Conservation (phyloP, 1,284 basidiomycete species). For the Pseudozyma flocculosa region DNA sequence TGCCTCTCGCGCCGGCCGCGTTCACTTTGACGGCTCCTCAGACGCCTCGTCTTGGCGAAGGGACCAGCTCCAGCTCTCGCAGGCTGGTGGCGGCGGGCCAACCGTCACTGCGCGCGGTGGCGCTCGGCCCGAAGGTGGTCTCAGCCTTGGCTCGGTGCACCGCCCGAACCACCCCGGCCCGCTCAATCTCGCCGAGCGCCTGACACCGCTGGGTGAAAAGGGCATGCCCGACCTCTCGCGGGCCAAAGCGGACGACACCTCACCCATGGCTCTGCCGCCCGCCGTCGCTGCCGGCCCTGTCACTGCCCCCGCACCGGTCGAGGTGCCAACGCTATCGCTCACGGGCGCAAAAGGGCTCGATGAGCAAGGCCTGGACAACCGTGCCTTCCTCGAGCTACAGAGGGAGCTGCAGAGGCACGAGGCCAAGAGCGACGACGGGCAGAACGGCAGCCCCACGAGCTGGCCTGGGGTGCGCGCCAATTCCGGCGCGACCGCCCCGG, state of each 20-base stretch:
- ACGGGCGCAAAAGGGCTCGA: constrained; percentile 46
- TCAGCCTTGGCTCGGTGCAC: constrained; percentile 31
- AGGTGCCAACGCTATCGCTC: constrained; percentile 32
- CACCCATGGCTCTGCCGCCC: not conserved
- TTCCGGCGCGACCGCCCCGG: no score
- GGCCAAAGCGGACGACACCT: not conserved
- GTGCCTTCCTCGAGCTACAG: constrained; percentile 48
- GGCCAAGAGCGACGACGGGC: constrained; percentile 21
- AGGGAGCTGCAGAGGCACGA: constrained; percentile 47
- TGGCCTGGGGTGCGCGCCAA: constrained; percentile 9
- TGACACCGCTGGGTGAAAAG: constrained; percentile 14
- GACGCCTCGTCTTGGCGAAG: constrained; percentile 24
- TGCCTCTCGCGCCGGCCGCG: constrained; percentile 14
- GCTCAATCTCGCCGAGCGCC: constrained; percentile 41
- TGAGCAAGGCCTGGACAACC: constrained; percentile 46
- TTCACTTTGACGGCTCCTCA: constrained; percentile 35
- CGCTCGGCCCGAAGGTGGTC: constrained; percentile 6
- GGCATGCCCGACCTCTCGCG: constrained; percentile 1
- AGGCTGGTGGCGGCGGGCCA: constrained; percentile 25
- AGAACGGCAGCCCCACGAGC: constrained; percentile 9
- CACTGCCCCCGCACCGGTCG: constrained; percentile 1
- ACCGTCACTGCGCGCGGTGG: constrained; percentile 39
- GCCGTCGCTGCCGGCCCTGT: constrained; percentile 1
- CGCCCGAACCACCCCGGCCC: constrained; percentile 50
- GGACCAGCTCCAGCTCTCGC: constrained; percentile 19